A percentile compares a stretch with the other conserved stretches of the same genome.
These are phyloP conservation scores for Taiwanofungus camphoratus DNA, from an alignment of 1,284 basidiomycete genomes.

Conservation along the genomic window DNA sequence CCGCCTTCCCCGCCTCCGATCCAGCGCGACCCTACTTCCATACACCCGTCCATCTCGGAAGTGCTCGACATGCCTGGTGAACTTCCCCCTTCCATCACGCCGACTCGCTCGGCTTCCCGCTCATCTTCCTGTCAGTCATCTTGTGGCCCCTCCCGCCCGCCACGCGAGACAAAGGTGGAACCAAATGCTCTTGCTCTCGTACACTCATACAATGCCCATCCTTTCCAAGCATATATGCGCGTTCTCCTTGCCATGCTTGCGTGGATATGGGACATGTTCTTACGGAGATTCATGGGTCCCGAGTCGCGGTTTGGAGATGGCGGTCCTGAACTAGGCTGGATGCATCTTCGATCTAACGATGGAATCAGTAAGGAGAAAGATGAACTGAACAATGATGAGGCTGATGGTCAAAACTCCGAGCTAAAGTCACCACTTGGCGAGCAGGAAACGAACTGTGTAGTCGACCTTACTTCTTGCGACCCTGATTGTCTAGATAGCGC, in stretches of 20 bases:
- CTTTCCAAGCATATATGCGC: neutral
- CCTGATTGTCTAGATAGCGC: too few relatives aligned
- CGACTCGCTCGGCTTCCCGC: too few relatives aligned
- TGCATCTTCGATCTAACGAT: too few relatives aligned
- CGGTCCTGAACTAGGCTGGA: too few relatives aligned
- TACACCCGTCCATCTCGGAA: conserved; percentile 1
- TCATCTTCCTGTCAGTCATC: neutral
- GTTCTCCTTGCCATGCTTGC: conserved; percentile 3
- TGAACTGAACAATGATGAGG: too few relatives aligned
- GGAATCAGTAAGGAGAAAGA: too few relatives aligned
- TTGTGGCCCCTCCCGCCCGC: too few relatives aligned
- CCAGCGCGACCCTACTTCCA: neutral
- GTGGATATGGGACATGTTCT: conserved; percentile 6
- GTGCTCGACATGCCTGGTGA: neutral
- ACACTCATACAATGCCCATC: neutral
- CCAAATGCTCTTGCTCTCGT: neutral
- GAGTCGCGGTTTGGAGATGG: too few relatives aligned
- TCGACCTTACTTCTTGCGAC: too few relatives aligned
- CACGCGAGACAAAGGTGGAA: neutral
- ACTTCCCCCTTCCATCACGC: neutral
- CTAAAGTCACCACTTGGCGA: too few relatives aligned
- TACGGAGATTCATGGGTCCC: neutral
- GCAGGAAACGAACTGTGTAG: too few relatives aligned
- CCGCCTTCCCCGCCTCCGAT: conserved; percentile 19
- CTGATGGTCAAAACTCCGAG: too few relatives aligned